Evolutionary conservation across 495 filamentous ascomycete genomes (phyloP).

Genomic region (Durotheca rogersii): DNA sequence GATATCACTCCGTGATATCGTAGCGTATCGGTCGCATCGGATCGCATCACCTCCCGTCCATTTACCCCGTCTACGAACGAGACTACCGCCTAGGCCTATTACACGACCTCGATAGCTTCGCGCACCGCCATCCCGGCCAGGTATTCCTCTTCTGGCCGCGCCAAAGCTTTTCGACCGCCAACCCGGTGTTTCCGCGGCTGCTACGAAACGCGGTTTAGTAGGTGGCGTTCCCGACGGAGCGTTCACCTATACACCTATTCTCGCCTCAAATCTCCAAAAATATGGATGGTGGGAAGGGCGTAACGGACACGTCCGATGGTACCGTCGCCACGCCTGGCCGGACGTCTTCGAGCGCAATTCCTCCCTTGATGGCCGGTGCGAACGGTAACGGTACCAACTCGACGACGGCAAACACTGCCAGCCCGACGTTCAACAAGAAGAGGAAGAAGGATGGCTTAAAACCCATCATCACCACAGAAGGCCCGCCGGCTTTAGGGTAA

Average conservation of each 20-base stretch:
- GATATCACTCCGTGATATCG: background rate
- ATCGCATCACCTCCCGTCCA: conserved; percentile 15
- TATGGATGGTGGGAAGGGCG: conserved; percentile 28
- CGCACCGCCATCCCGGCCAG: no score
- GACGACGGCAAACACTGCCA: conserved; percentile 34
- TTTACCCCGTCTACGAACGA: conserved; percentile 7
- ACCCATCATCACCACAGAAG: conserved; percentile 85
- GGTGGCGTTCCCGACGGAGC: conserved; percentile 12
- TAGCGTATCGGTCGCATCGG: conserved; percentile 8
- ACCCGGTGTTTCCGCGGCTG: conserved; percentile 5
- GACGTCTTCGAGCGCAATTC: conserved; percentile 17
- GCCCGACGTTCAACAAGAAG: conserved; percentile 65
- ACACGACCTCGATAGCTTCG: background rate
- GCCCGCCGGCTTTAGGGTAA: conserved; percentile 49
- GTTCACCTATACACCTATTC: conserved; percentile 1
- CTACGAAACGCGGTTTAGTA: conserved; percentile 3
- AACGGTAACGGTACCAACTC: conserved; percentile 33
- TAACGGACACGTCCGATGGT: conserved; percentile 11
- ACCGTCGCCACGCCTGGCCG: background rate
- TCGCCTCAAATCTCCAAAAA: conserved; percentile 5
- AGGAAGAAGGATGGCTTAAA: conserved; percentile 86
- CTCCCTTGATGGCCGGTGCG: conserved; percentile 33
- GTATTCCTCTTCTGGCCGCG: no score
- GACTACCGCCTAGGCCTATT: conserved; percentile 2
- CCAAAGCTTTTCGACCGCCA: conserved; percentile 2